Evolutionary conservation across 75 land plant genomes (phyloP).

Genomic region (Picea glauca): DNA sequence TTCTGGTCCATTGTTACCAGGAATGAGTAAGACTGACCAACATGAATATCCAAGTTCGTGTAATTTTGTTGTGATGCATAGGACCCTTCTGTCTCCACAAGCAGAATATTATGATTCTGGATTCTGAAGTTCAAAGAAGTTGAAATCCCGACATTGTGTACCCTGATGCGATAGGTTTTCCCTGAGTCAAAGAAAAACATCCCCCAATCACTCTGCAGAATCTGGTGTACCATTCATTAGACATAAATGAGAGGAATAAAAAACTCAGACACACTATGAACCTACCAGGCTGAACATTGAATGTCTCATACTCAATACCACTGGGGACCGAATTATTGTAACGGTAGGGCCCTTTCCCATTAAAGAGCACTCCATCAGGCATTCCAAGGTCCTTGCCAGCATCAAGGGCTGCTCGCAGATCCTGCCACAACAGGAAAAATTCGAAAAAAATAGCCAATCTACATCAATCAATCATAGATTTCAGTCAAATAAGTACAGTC

Average conservation of each 20-base stretch:
- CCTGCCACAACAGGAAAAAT: conserved; percentile 24
- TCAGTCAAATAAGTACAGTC: background rate
- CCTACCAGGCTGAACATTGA: conserved; percentile 69
- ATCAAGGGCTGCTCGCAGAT: conserved; percentile 53
- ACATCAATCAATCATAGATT: background rate
- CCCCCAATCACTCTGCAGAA: background rate
- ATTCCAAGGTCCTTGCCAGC: conserved; percentile 62
- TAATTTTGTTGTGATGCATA: conserved; percentile 82
- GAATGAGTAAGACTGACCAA: conserved; percentile 92
- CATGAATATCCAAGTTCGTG: conserved; percentile 83
- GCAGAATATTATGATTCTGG: conserved; percentile 66
- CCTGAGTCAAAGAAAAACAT: conserved; percentile 37
- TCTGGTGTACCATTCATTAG: background rate
- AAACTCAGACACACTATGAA: conserved; percentile 1
- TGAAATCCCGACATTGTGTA: conserved; percentile 75
- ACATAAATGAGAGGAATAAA: background rate
- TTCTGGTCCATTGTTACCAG: conserved; percentile 88
- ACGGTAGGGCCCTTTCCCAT: conserved; percentile 79
- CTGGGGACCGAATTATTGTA: conserved; percentile 59
- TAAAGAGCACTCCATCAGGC: conserved; percentile 86
- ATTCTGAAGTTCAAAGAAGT: conserved; percentile 87
- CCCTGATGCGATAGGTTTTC: conserved; percentile 76
- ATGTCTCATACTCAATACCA: conserved; percentile 49
- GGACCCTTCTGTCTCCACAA: conserved; percentile 93
- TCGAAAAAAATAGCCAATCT: background rate